Evolutionary conservation across 148 eudicot species (phyloP), one percentile per base, ranked within the genome.

Genomic region (Rheum nobile): DNA sequence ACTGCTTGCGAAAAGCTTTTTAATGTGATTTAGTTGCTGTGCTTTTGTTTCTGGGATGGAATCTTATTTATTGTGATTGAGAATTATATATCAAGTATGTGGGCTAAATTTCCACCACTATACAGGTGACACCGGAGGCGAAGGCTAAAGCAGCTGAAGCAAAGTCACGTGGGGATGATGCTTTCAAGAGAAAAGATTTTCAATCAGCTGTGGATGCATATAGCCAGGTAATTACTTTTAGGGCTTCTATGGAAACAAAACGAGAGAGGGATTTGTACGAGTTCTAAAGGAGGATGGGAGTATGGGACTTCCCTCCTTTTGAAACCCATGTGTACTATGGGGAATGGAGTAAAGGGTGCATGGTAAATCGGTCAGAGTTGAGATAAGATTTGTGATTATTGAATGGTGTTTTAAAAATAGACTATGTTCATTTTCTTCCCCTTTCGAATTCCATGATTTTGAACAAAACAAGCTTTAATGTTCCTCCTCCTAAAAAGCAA

Each of bases 111-210:
- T 63, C 38, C 39, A 63, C 6, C 0, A 32, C 21, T 63, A 16
- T 57, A 82, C 74, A 95, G 99, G 94, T 86, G 69, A 75, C 88
- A 29, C 85, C 86, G 37, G 99, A 90, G 82, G 92, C 92, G 47
- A 95, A 87, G 90, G 77, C 78, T 75, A 88, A 86, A 81, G 96
- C 99, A 63, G 93, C 92, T 39, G 96, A 95, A 78, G 96, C 92
- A 73, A 95, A 95, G 85, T 78, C 83, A 17, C 87, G 90, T 63
- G 99, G 82, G 24, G 91, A 95, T 70, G 94, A 90, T 42, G 96
- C 97, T 77, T 95, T 90, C 78, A 87, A 63, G 74, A 79, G 72
- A 71, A 92, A 92, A 79, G 94, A 95, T 43, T 88, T 69, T 77
- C 73, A 72, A 44, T 44, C 69, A 74, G 99, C 99, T 10, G 77